A percentile compares a stretch with the other conserved stretches of the same genome.
phyloP scores from a whole-genome alignment of 164 flowering plant genomes.

The Dillenia suffruticosa region DNA sequence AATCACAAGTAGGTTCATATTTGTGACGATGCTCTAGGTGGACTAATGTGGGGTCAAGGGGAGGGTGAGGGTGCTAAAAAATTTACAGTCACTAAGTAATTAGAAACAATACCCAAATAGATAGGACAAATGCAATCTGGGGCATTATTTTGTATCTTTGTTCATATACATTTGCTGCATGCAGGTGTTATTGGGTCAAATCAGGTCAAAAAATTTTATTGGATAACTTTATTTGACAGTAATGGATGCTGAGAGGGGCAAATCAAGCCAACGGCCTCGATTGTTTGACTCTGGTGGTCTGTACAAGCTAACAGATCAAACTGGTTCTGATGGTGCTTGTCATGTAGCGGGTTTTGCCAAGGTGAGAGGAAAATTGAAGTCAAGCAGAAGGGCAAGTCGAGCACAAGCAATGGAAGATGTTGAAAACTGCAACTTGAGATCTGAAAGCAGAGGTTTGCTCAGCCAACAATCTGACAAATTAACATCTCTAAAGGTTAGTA shows the following conservation, averaged over 20 bases:
- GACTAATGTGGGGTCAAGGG: too few relatives aligned
- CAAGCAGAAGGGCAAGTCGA: conserved; percentile 7
- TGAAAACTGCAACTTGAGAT: conserved; percentile 3
- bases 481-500: conserved; percentile 35
- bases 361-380: conserved; percentile 5
- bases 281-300: neutral
- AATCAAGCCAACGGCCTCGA: conserved; percentile 6
- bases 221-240: neutral
- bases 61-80: too few relatives aligned
- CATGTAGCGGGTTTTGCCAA: conserved; percentile 2
- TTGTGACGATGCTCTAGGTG: too few relatives aligned
- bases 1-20: too few relatives aligned
- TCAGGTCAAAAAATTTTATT: too few relatives aligned
- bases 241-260: conserved; percentile 5
- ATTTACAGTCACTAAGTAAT: too few relatives aligned
- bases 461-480: conserved; percentile 38
- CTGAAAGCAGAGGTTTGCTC: conserved; percentile 28
- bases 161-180: too few relatives aligned
- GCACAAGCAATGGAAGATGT: conserved; percentile 13
- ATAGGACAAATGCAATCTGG: too few relatives aligned
- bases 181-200: too few relatives aligned
- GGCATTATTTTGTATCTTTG: too few relatives aligned
- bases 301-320: conserved; percentile 3
- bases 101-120: too few relatives aligned
- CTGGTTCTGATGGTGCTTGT: conserved; percentile 4